Base-by-base conservation (phyloP, 805 yeast genomes). In the Spathaspora hagerdaliae region DNA sequence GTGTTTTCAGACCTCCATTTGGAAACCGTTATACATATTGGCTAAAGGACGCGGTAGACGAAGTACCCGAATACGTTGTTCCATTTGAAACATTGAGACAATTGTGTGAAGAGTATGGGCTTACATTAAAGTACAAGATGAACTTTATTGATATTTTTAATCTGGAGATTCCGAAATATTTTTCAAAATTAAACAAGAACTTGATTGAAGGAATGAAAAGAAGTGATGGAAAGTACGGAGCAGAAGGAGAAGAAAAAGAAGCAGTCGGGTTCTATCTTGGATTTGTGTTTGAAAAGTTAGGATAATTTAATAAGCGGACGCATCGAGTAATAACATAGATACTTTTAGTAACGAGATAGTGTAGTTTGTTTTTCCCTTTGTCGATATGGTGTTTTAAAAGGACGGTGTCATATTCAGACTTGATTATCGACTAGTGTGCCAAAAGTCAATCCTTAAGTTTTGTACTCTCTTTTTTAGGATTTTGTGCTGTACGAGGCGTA, bases 51-150 rank as follows among this genome's bases (percentile, higher is more conserved):
- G 99, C 99, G 0, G 92, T 94, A 41, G 97, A 89, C 50, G 84
- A 94, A 56, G 97, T 94, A 24, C 98, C 98, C 0, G 99, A 94
- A 59, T 94, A 86, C 58, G 95, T 94, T 6, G 97, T 94, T 6
- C 98, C 97, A 1, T 90, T 94, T 64, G 97, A 92, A 57, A 79
- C 83, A 1, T 79, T 94, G 47, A 75, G 96, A 63, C 79, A 84
- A 45, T 67, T 92, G 44, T 95, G 97, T 38, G 88, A 84, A 58
- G 95, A 89, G 47, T 87, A 82, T 61, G 88, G 88, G 11, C 65
- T 92, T 50, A 84, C 81, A 46, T 66, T 94, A 47, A 77, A 83
- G 48, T 80, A 80, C 54, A 83, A 83, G 57, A 82, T 82, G 71
- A 83, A 87, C 43, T 92, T 94, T 55, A 77, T 84, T 52, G 90